Base-by-base conservation (phyloP, 2,329 filamentous ascomycete species). In the Penicillium crustosum region DNA sequence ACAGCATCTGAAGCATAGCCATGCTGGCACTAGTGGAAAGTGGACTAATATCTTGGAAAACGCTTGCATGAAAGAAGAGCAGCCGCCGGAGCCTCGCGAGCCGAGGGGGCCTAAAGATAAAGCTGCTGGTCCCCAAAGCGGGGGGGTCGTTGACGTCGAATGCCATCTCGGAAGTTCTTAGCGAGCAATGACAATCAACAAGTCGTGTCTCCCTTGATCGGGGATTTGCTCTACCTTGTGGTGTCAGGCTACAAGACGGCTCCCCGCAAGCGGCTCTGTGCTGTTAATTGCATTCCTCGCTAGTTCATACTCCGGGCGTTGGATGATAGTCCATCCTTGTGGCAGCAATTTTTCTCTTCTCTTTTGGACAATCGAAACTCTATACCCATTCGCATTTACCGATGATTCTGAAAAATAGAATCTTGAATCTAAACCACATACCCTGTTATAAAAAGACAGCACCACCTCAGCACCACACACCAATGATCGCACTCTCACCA, bases 41-140 rank as follows among this genome's bases (percentile, higher is more conserved):
- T 99, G 94, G 94, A 99, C 94, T 13, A 97, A 97, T 75, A 93
- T 96, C 83, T 82, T 99, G 35, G 94, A 99, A 74, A 95, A 91
- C 71, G 91, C 93, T 6, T 99, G 94, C 78, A 96, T 97, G 91
- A 87, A 93, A 74, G 93, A 96, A 72, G 92, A 96, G 55, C 63
- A 70, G 12, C 71, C 72, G 1, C 69, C 70, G 1, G 75, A 77
- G 49, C 69, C 67, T 9, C 62, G 61, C 35, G 61, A 64, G 31
- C 50, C 50, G 19, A 13, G 50, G 12, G 50, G 41, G 1, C 39
- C 50, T 44, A 61, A 51, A 33, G 54, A 60, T 45, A 53, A 56
- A 17, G 17, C 58, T 9, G 43, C 47, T 29, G 50, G 57, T 23
- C 36, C 53, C 21, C 61, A 57, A 39, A 39, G 44, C 36, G 54